Conservation (phyloP, 23 red algal genomes). For the Gracilaria gracilis region DNA sequence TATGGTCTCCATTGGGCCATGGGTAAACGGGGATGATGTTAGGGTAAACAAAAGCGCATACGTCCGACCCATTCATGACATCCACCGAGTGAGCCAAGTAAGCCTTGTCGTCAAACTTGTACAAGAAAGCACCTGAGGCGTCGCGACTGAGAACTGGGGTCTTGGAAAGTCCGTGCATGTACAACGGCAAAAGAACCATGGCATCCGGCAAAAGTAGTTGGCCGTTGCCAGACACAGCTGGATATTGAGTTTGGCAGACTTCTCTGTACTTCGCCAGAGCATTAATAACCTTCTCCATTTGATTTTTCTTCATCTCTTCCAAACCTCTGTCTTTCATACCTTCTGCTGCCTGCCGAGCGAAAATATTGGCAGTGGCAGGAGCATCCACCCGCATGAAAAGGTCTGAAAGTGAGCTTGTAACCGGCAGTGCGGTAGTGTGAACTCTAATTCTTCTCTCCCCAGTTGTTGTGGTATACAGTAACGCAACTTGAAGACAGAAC, state of each 20-base stretch:
- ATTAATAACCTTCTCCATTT: conserved; percentile 80
- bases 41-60: conserved; percentile 83
- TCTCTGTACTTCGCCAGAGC: conserved; percentile 87
- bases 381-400: conserved; percentile 84
- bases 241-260: conserved; percentile 70
- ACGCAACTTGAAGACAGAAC: conserved; percentile 91
- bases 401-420: conserved; percentile 75
- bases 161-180: conserved; percentile 85
- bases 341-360: conserved; percentile 75
- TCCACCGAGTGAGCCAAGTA: conserved; percentile 78
- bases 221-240: conserved; percentile 39
- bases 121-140: conserved; percentile 71
- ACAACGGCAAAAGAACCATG: conserved; percentile 85
- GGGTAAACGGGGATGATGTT: conserved; percentile 84
- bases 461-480: conserved; percentile 93
- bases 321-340: conserved; percentile 67
- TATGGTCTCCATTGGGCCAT: conserved; percentile 29
- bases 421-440: conserved; percentile 86
- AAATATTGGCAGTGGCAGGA: conserved; percentile 80
- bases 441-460: conserved; percentile 98
- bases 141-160: conserved; percentile 85
- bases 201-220: conserved; percentile 92
- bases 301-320: conserved; percentile 70
- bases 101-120: conserved; percentile 94
- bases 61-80: conserved; percentile 64